Evolutionary conservation across 2,329 filamentous ascomycete genomes (phyloP).

Genomic region (Septoria petroselini): DNA sequence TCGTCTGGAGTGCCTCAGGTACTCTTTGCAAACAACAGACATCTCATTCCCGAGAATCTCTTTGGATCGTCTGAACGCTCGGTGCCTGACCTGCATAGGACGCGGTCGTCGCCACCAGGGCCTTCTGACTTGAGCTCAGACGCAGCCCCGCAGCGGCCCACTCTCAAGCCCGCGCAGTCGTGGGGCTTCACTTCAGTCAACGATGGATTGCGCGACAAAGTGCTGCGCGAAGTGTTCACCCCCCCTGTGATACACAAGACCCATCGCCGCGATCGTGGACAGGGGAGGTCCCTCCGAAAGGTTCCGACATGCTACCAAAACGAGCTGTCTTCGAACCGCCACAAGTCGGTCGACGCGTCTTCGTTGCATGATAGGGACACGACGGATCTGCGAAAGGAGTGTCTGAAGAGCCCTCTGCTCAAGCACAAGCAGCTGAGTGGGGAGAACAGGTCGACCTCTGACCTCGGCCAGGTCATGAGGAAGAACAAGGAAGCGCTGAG

Average conservation of each 20-base stretch:
- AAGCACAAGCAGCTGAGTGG: constrained; percentile 31
- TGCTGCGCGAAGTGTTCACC: constrained; percentile 86
- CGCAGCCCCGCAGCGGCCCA: constrained; percentile 35
- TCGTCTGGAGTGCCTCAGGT: constrained; percentile 71
- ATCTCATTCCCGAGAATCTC: constrained; percentile 83
- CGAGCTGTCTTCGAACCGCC: constrained; percentile 35
- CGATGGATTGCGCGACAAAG: constrained; percentile 79
- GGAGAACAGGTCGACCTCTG: constrained; percentile 27
- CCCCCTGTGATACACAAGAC: constrained; percentile 79
- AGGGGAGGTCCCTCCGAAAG: constrained; percentile 56
- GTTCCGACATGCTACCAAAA: constrained; percentile 33
- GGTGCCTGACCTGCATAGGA: constrained; percentile 35
- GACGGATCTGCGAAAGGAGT: constrained; percentile 19
- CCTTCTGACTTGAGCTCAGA: constrained; percentile 20
- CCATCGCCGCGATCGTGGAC: constrained; percentile 65
- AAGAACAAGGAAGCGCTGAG: constrained; percentile 27
- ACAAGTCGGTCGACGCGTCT: constrained; percentile 22
- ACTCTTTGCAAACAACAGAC: constrained; percentile 87
- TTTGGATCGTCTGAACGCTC: constrained; percentile 56
- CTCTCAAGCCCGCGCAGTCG: constrained; percentile 52
- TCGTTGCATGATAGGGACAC: constrained; percentile 13
- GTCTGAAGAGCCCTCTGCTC: constrained; percentile 43
- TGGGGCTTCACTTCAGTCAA: constrained; percentile 95
- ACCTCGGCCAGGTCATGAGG: constrained; percentile 26
- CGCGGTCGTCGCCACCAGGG: constrained; percentile 27